Base-by-base conservation (phyloP, 2,329 filamentous ascomycete species). In the Xylariales sp. region DNA sequence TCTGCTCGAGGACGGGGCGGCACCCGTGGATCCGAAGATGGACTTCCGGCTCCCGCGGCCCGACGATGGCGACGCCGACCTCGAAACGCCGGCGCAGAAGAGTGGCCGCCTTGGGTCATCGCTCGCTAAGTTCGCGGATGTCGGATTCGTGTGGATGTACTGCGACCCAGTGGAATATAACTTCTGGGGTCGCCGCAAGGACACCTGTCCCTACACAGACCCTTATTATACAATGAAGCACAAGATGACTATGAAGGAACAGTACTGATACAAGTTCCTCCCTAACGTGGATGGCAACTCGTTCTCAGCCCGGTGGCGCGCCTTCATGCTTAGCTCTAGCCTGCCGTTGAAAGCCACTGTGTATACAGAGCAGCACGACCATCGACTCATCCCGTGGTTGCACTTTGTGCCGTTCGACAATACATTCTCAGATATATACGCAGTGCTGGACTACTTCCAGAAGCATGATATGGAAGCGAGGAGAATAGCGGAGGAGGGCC, bases 311-410 rank as follows among this genome's bases (percentile, higher is more conserved):
- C 70, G 79, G n/a, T 84, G 76, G 59, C 70, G 74, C 32, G 72
- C 70, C 0, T 82, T 87, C 48, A 62, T 88, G 7, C 67, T 72
- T 18, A 82, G 75, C 25, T 83, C 75, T 2, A 80, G 74, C 31
- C 57, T 85, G 23, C 79, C 81, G 2, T 73, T 88, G 54, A 88
- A 88, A 60, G 74, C 78, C 11, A 87, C 83, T 4, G 70, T 88
- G 29, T 88, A 84, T 54, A 65, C 75, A 7, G 85, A 88, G 55
- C 88, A 85, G 85, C 83, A 88, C 54, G 83, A 88, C 54, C 72
- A 76, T 29, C 70, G 84, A 6, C 66, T 88, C 1, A 62, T 78
- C 12, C 76, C 82, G 0, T 89, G 84, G 84, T 65, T 74, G 45
- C 85, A 89, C 59, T 88, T 85, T 49, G 76, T 81, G 1, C 84